These are phyloP conservation scores for Kluyveromyces starmeri DNA, from an alignment of 805 yeast species.

Conservation along the genomic window DNA sequence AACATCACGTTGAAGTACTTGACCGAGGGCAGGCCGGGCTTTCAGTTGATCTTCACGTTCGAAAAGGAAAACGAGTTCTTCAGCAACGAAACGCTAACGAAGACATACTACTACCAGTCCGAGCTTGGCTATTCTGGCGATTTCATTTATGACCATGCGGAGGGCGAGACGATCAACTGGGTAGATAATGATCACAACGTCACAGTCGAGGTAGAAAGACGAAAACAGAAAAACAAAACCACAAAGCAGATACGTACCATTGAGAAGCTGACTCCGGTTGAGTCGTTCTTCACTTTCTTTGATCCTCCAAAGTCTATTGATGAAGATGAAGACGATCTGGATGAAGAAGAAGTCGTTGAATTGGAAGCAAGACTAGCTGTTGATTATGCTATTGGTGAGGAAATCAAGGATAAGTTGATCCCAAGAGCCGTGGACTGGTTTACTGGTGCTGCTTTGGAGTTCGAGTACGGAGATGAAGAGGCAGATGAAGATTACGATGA, in stretches of 20 bases:
- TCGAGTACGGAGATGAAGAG: conserved; percentile 50
- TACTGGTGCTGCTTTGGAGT: conserved; percentile 92
- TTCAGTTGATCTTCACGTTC: conserved; percentile 78
- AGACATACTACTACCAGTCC: conserved; percentile 88
- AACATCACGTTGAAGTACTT: conserved; percentile 76
- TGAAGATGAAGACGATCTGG: conserved; percentile 43
- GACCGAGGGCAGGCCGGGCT: conserved; percentile 61
- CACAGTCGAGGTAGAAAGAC: conserved; percentile 79
- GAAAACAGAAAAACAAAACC: conserved; percentile 94
- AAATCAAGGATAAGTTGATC: conserved; percentile 87
- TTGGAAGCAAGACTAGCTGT: conserved; percentile 78
- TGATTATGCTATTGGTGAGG: conserved; percentile 94
- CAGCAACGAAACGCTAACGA: conserved; percentile 60
- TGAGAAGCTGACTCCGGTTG: conserved; percentile 89
- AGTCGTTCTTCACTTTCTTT: conserved; percentile 92
- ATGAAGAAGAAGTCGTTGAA: conserved; percentile 61
- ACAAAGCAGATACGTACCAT: conserved; percentile 95
- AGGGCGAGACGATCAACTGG: conserved; percentile 81
- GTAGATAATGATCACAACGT: conserved; percentile 68
- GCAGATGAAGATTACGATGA: conserved; percentile 55
- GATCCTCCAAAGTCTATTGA: conserved; percentile 83
- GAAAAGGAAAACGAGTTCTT: conserved; percentile 63
- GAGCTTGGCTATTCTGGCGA: conserved; percentile 94
- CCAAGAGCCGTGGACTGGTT: conserved; percentile 99
- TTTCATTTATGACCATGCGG: conserved; percentile 94